A percentile compares a stretch with the other conserved stretches of the same genome.
Evolutionary conservation across 768 basidiomycete genomes (phyloP).

Genomic region (Macrolepiota fuliginosa): DNA sequence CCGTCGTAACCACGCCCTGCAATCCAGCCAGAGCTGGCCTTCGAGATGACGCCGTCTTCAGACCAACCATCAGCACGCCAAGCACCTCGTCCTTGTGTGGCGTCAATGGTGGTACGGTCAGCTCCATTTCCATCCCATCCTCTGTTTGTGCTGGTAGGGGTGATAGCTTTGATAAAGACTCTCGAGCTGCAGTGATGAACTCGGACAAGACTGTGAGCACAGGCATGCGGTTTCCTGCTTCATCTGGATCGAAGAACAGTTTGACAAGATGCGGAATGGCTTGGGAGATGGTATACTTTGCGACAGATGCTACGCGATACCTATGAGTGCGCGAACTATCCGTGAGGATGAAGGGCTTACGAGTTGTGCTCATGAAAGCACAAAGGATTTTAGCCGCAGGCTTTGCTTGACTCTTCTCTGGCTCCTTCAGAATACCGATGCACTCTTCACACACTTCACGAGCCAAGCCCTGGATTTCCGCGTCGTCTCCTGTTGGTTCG

Average conservation of each 20-base stretch:
- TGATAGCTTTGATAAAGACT: conserved; percentile 28
- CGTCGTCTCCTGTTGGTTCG: conserved; percentile 33
- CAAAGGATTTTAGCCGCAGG: conserved; percentile 84
- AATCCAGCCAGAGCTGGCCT: conserved; percentile 64
- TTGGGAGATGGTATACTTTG: conserved; percentile 63
- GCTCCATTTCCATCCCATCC: conserved; percentile 8
- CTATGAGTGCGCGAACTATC: neutral
- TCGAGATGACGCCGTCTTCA: conserved; percentile 49
- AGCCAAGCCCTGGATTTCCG: conserved; percentile 56
- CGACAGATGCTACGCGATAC: conserved; percentile 55
- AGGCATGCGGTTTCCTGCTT: conserved; percentile 62
- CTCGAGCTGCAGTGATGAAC: conserved; percentile 52
- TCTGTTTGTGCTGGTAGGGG: conserved; percentile 9
- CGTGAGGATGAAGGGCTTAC: conserved; percentile 42
- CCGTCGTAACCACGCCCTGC: conserved; percentile 62
- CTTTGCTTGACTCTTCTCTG: conserved; percentile 91
- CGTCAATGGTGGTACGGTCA: conserved; percentile 35
- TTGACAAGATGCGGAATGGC: conserved; percentile 73
- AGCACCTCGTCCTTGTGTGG: conserved; percentile 78
- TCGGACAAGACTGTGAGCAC: conserved; percentile 69
- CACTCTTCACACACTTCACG: conserved; percentile 80
- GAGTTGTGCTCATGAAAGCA: conserved; percentile 71
- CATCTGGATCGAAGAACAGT: conserved; percentile 72
- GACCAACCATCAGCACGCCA: conserved; percentile 57
- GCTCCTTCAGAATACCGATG: conserved; percentile 74